Base-by-base conservation (phyloP, 2,329 filamentous ascomycete genomes). In the Pseudogymnoascus sp. region DNA sequence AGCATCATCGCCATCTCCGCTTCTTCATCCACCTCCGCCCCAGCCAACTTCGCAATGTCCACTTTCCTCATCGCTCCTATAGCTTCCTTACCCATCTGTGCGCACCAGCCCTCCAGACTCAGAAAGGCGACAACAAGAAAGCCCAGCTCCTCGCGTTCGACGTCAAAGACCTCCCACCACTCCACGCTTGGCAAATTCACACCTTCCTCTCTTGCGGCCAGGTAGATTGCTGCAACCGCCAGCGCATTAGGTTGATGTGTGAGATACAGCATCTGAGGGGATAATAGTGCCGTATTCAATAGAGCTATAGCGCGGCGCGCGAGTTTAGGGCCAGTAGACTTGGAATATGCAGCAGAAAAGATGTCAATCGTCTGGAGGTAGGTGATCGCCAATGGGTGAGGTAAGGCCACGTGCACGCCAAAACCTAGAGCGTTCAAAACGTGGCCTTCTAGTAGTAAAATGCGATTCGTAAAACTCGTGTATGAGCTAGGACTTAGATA, bases 91-190 rank as follows among this genome's bases (percentile, higher is more conserved):
- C 51, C 51, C 29, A 57, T 57, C 51, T 57, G 29, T 36, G 51
- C 29, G 29, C 51, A 57, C 37, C 71, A 91, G 0, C 84, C 86
- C 66, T 89, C 86, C 63, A 96, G 78, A 70, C 93, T 97, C 66
- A 86, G 80, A 83, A 97, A 84, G 0, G 83, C 92, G 10, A 97
- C 90, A 3, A 96, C 92, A 64, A 97, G 76, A 69, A 97, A 97
- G 0, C 95, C 95, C 37, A 99, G 80, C 73, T 96, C 92, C 78
- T 99, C 95, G 61, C 95, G 82, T 71, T 97, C 93, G 6, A 95
- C 90, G 75, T 99, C 95, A 74, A 97, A 97, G 0, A 97, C 91
- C 75, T 97, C 93, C 95, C 95, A 99, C 95, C 95, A 99, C 67
- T 91, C 87, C 59, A 84, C 85, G 67, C 89, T 89, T 0, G 93